Conservation (phyloP, 352 stramenopile genomes). For the Elongisporangium senticosum region DNA sequence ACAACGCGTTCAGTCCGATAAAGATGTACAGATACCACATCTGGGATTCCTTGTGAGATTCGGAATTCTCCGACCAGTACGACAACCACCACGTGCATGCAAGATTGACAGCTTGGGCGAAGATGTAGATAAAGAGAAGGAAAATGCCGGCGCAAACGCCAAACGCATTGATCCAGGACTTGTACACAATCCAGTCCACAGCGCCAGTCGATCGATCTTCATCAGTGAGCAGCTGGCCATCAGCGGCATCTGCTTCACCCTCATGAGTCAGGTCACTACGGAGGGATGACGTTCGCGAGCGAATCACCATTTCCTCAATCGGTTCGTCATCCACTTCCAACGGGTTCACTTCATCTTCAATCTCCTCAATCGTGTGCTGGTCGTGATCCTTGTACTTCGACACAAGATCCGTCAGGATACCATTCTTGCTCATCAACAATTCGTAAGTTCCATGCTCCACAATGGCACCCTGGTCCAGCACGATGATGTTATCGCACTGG, state of each 20-base stretch:
- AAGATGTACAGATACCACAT: slow-evolving; percentile 87
- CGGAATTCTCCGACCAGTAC: slow-evolving; percentile 80
- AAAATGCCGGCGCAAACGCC: slow-evolving; percentile 39
- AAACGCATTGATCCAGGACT: slow-evolving; percentile 61
- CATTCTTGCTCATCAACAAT: slow-evolving; percentile 56
- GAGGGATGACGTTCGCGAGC: slow-evolving; percentile 44
- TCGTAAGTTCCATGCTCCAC: slow-evolving; percentile 76
- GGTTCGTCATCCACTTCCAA: slow-evolving; percentile 8
- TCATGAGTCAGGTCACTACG: slow-evolving; percentile 47
- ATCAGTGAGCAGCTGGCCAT: slow-evolving; percentile 50
- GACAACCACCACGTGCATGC: slow-evolving; percentile 67
- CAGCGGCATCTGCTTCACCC: slow-evolving; percentile 16
- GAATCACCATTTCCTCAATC: slow-evolving; percentile 33
- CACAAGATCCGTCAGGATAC: slow-evolving; percentile 53
- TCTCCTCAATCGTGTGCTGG: slow-evolving; percentile 32
- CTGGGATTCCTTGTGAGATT: slow-evolving; percentile 24
- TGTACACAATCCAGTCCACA: slow-evolving; percentile 61
- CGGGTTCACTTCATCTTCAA: slow-evolving; percentile 20
- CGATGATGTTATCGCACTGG: slow-evolving; percentile 48
- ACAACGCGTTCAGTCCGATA: slow-evolving; percentile 57
- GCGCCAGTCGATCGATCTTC: slow-evolving; percentile 62
- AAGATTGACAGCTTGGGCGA: slow-evolving; percentile 43
- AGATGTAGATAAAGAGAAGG: slow-evolving; percentile 41
- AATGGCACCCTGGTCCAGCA: slow-evolving; percentile 62
- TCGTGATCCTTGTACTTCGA: slow-evolving; percentile 58